Evolutionary conservation across 208 protist genomes (phyloP), one percentile per base, ranked within the genome.

Genomic region (Acanthamoeba culbertsoni): DNA sequence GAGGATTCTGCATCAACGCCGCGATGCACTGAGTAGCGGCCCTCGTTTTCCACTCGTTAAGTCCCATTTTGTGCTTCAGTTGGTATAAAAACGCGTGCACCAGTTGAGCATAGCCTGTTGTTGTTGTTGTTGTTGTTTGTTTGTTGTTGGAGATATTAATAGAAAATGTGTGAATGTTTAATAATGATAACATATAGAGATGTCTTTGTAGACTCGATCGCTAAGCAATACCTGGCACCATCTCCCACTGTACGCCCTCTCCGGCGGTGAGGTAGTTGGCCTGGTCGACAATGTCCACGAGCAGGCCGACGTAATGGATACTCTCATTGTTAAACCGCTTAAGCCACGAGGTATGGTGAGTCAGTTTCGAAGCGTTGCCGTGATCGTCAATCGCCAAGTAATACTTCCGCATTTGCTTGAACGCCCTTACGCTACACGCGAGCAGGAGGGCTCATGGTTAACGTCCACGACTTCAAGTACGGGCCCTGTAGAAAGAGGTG

Each of bases 271-370:
- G 82, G 28, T 90, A 65, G 10, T 23, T 23, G 23, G 42, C 55
- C 55, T 90, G 82, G 53, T 90, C 82, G 46, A 90, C 42, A n/a
- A 90, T 68, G 35, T 90, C 82, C 16, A 65, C 43, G n/a, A 90
- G 55, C 18, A 90, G 53, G 26, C 43, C 82, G 20, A 51, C 35
- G 42, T 51, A 90, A 37, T 90, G 73, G 48, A 84, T 84, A 40
- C 46, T 84, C 73, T 84, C 73, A 20, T 84, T 84, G 46, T 84
- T 84, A 40, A 84, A 79, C 73, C 73, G 42, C 73, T 84, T 84
- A n/a, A 84, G 73, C 73, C 73, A 84, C 8, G 73, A 84, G 23
- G 73, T 84, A 40, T 84, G 73, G 26, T 84, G 73, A 4, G 46
- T 57, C 23, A 84, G 73, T 48, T 84, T 84, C 18, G 73, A 84